A percentile compares a stretch with the other conserved stretches of the same genome.
These are phyloP conservation scores for Primulina eburnea DNA, from an alignment of 257 asterid genomes.

Conservation along the genomic window DNA sequence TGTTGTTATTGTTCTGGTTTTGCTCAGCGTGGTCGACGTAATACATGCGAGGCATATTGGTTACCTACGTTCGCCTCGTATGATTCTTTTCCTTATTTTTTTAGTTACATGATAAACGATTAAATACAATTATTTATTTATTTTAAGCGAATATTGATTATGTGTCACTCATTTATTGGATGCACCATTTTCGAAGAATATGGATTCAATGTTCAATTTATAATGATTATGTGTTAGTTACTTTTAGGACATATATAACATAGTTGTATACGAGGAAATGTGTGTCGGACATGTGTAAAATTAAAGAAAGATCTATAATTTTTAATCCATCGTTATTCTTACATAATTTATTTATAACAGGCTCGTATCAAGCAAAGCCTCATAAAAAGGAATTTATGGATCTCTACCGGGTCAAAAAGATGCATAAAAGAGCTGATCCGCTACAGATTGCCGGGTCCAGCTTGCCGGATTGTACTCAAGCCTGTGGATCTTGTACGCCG, in stretches of 20 bases:
- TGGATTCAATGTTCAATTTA: no score
- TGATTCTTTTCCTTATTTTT: conserved; percentile 3
- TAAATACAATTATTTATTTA: no score
- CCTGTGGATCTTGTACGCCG: conserved; percentile 89
- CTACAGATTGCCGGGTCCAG: conserved; percentile 66
- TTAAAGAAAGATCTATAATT: no score
- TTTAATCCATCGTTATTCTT: no score
- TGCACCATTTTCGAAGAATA: no score
- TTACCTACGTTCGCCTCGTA: conserved; percentile 44
- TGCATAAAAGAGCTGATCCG: conserved; percentile 39
- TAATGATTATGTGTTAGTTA: no score
- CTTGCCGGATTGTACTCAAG: conserved; percentile 79
- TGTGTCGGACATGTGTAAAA: no score
- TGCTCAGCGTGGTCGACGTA: conserved; percentile 33
- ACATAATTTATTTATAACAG: conserved; percentile 22
- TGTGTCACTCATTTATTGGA: no score
- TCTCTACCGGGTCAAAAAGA: conserved; percentile 8
- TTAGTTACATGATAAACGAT: no score
- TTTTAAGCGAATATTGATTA: no score
- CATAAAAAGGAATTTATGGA: conserved; percentile 14
- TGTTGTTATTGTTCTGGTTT: conserved; percentile 30
- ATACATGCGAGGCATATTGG: conserved; percentile 49
- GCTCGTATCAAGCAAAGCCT: conserved; percentile 19
- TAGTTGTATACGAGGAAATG: no score
- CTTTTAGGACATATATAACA: no score